Base-by-base conservation (phyloP, 352 stramenopile genomes). In the Phytophthora colocasiae region DNA sequence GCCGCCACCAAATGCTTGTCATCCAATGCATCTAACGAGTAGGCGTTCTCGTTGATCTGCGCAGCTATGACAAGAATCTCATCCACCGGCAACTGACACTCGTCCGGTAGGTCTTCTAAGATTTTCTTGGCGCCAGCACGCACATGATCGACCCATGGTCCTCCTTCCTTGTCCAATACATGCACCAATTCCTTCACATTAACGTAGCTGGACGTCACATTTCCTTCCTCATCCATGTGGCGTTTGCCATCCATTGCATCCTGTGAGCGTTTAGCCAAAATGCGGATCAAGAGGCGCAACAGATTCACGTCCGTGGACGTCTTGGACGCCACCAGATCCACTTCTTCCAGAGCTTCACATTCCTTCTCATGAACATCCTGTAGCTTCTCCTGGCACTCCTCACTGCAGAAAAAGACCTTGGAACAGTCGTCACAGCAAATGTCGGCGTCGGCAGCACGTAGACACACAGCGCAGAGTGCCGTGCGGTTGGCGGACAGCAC, bases 41-140 rank as follows among this genome's bases (percentile, higher is more conserved):
- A 83, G 27, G 75, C 57, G 58, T 85, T 87, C 62, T 87, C 78
- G 44, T 87, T 87, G 6, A 87, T 75, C 58, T 81, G 73, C 0
- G 72, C 78, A 0, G 78, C 78, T 32, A 87, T 57, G 8, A 72
- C 73, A 10, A 87, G 50, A 19, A 83, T 65, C 32, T 87, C 78
- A 0, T 79, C 66, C 34, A 81, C 73, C n/a, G 73, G 39, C 29
- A 85, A 24, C 3, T 75, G 63, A 29, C 69, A 79, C 32, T 81
- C 72, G 31, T 58, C 38, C n/a, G 75, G 63, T 1, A 85, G 43
- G 34, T 78, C 46, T 36, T 79, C 60, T 52, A 85, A 26, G 19
- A 86, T 67, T 41, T 54, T 69, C 14, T 38, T 53, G 9, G 73
- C 72, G 9, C 75, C 75, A 31, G 61, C 55, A 9, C 58, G 66